Evolutionary conservation across 768 basidiomycete genomes (phyloP), one percentile per base, ranked within the genome.

Genomic region (Lepiota subincarnata): DNA sequence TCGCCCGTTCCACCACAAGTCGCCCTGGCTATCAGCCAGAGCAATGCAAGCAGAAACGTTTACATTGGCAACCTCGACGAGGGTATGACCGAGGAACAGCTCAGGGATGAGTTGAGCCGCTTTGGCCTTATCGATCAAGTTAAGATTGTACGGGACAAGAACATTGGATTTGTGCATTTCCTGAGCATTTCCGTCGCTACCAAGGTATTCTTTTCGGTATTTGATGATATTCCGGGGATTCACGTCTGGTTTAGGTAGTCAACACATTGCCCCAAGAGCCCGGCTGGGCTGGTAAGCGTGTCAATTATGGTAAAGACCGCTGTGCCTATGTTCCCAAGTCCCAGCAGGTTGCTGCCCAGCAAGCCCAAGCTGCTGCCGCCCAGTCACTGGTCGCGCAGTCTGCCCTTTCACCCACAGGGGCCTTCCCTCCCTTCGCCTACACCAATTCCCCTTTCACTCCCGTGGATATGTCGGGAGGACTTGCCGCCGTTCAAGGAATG

Each of bases 91-190:
- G 97, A 98, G 74, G 90, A 95, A 70, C 84, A 84, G 71, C 74
- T 99, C 28, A 74, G 96, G 31, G 94, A 98, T 57, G 94, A 98
- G 65, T 75, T 98, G 19, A 86, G 87, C 62, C 80, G 89, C 39
- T 99, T 96, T 64, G 97, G 97, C 18, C 76, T 96, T 24, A 98
- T 99, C 62, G 97, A 99, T 71, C 96, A 98, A 68, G 95, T 99
- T 67, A 99, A 99, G 81, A 98, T 99, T 65, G 97, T 98, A 48
- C 75, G 96, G 57, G 97, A 99, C 75, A 98, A 98, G 80, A 97
- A 97, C 64, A 98, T 98, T 54, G 97, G 95, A 2, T 99, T 99
- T 67, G 94, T 99, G 16, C 97, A 99, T 71, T 98, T 98, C 76
- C 75, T 99, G 64, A 92, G 89, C 68, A 97, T 99, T 67, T 81